Percentiles rank a stretch among this genome's conserved stretches.
These are phyloP conservation scores for Colletotrichum nymphaeae DNA, from an alignment of 2,329 filamentous ascomycete genomes.

Conservation along the genomic window DNA sequence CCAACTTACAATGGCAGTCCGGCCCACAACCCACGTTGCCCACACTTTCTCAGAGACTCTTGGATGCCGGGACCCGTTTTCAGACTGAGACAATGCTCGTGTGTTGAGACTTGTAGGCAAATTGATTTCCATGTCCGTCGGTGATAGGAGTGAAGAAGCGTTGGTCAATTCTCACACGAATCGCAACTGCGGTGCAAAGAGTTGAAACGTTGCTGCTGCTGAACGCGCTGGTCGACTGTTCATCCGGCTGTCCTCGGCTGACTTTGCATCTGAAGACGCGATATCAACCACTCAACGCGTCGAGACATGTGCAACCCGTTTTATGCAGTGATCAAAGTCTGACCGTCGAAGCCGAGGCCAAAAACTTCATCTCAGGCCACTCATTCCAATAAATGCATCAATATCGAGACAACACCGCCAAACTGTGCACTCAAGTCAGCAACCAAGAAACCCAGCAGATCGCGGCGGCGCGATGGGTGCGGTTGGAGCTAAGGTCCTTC, in stretches of 20 bases:
- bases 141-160: too few relatives aligned
- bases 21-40: slow-evolving; percentile 15
- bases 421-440: not conserved
- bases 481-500: not conserved
- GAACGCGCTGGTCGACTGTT: not conserved
- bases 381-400: too few relatives aligned
- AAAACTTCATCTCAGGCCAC: not conserved
- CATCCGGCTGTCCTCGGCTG: not conserved
- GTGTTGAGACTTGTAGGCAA: slow-evolving; percentile 14
- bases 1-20: not conserved
- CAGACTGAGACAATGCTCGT: slow-evolving; percentile 29
- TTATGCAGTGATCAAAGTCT: not conserved
- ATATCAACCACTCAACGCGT: slow-evolving; percentile 25
- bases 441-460: not conserved
- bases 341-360: not conserved
- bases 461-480: not conserved
- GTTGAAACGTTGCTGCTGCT: not conserved
- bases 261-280: slow-evolving; percentile 16
- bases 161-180: not conserved
- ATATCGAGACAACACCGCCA: not conserved
- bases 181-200: not conserved
- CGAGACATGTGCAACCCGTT: not conserved
- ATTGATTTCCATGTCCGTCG: not conserved
- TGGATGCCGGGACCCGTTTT: slow-evolving; percentile 24
- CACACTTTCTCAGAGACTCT: not conserved